Evolutionary conservation across 495 filamentous ascomycete genomes (phyloP).

Genomic region (Aspergillus sparsus): DNA sequence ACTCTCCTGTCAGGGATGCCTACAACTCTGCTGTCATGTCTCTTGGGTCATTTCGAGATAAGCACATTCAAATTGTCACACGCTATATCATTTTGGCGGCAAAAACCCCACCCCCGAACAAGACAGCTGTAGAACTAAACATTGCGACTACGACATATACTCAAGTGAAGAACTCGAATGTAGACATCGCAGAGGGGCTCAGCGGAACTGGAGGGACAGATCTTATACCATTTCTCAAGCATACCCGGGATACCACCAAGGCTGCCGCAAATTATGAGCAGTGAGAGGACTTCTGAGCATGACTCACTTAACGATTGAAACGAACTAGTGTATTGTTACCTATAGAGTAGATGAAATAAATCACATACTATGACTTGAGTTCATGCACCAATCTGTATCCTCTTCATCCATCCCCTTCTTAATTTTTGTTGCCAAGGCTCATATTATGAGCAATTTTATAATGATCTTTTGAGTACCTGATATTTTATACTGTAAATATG

Average conservation of each 20-base stretch:
- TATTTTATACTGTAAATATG: too few species aligned
- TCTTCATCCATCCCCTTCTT: too few species aligned
- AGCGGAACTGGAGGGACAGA: conserved; percentile 90
- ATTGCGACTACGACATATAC: conserved; percentile 34
- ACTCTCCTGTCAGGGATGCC: conserved; percentile 68
- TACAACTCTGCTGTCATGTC: conserved; percentile 86
- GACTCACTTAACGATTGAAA: too few species aligned
- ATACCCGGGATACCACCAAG: conserved; percentile 83
- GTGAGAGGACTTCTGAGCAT: conserved; percentile 6
- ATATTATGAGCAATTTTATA: too few species aligned
- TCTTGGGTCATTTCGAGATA: conserved; percentile 79
- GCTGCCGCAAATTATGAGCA: conserved; percentile 30
- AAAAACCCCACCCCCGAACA: conserved; percentile 22
- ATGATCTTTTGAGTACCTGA: too few species aligned
- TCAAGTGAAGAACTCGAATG: conserved; percentile 25
- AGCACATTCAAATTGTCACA: conserved; percentile 90
- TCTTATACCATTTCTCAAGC: conserved; percentile 87
- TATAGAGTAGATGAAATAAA: too few species aligned
- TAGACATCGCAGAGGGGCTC: conserved; percentile 38
- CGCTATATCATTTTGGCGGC: conserved; percentile 80
- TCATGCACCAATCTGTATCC: too few species aligned
- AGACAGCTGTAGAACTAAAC: conserved; percentile 27
- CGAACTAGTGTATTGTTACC: too few species aligned
- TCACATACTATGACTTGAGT: too few species aligned
- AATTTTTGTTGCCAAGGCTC: too few species aligned